Evolutionary conservation across 257 asterid species (phyloP).

Genomic region (Ocimum tenuiflorum): DNA sequence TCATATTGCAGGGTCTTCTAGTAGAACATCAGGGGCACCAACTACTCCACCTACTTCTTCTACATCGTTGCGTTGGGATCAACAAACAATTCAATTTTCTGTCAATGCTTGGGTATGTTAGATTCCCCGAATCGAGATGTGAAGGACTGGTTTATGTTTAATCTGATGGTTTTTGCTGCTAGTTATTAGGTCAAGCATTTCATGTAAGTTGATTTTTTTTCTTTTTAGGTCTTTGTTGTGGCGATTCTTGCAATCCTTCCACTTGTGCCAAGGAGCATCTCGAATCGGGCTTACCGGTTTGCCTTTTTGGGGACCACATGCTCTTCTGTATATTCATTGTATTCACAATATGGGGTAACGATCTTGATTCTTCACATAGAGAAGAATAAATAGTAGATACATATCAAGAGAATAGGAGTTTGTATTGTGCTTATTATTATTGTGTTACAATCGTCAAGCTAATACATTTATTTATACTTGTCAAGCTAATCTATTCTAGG

Average conservation of each 20-base stretch:
- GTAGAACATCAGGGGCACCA: slow-evolving; percentile 58
- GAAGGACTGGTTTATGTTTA: slow-evolving; percentile 1
- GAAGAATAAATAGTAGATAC: too few relatives aligned
- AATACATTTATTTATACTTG: too few relatives aligned
- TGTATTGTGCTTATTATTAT: too few relatives aligned
- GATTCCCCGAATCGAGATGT: background rate
- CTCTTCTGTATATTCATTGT: slow-evolving; percentile 60
- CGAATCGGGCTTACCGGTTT: slow-evolving; percentile 66
- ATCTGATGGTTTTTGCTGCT: slow-evolving; percentile 1
- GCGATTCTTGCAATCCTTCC: slow-evolving; percentile 70
- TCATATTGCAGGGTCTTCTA: slow-evolving; percentile 46
- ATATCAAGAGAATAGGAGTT: too few relatives aligned
- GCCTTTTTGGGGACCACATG: slow-evolving; percentile 74
- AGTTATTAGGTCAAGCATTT: slow-evolving; percentile 5
- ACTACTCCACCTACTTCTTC: slow-evolving; percentile 42
- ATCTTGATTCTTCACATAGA: slow-evolving; percentile 10
- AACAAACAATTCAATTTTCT: slow-evolving; percentile 69
- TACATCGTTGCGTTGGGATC: slow-evolving; percentile 64
- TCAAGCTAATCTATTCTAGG: too few relatives aligned
- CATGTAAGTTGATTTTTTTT: background rate
- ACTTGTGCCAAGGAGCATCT: slow-evolving; percentile 52
- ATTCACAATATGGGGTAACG: slow-evolving; percentile 75
- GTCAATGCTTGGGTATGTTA: slow-evolving; percentile 90
- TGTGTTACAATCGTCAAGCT: too few relatives aligned
- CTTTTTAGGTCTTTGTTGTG: slow-evolving; percentile 61